A percentile compares a stretch with the other conserved stretches of the same genome.
phyloP scores from a whole-genome alignment of 768 basidiomycete species.

The Lactarius hengduanensis region DNA sequence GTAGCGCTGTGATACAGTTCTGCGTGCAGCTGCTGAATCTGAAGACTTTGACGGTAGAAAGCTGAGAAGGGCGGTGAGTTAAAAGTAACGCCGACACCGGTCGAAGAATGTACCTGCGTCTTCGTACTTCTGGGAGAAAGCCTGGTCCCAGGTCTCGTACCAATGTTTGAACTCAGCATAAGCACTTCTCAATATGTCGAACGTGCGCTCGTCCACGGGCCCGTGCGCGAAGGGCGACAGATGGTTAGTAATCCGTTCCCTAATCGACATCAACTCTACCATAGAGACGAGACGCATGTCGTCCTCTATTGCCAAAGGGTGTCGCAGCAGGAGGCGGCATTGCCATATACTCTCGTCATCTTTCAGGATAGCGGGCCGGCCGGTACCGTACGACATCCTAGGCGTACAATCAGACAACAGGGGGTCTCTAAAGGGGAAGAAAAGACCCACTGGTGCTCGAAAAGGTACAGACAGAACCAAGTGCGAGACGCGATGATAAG shows the following conservation, averaged over 20 bases:
- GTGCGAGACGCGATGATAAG: conserved; percentile 80
- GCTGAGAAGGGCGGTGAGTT: conserved; percentile 40
- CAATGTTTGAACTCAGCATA: conserved; percentile 78
- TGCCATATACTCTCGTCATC: conserved; percentile 90
- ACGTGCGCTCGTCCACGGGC: conserved; percentile 71
- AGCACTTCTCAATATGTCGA: conserved; percentile 67
- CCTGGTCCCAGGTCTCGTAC: conserved; percentile 78
- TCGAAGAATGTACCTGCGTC: conserved; percentile 58
- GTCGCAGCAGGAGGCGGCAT: conserved; percentile 75
- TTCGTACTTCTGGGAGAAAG: conserved; percentile 79
- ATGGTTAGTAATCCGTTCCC: conserved; percentile 82
- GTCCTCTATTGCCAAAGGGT: conserved; percentile 87
- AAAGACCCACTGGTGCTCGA: conserved; percentile 83
- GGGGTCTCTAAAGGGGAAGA: not conserved
- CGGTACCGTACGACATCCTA: conserved; percentile 93
- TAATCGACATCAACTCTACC: conserved; percentile 87
- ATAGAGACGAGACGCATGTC: conserved; percentile 95
- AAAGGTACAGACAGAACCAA: conserved; percentile 93
- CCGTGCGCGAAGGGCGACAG: conserved; percentile 72
- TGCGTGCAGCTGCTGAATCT: conserved; percentile 87
- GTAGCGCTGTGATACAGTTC: conserved; percentile 84
- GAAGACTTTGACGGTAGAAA: conserved; percentile 84
- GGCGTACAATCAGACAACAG: conserved; percentile 2
- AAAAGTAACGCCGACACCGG: conserved; percentile 1
- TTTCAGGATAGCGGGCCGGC: conserved; percentile 87